Base-by-base conservation (phyloP, 495 filamentous ascomycete genomes). In the Aspergillus heteromorphus region DNA sequence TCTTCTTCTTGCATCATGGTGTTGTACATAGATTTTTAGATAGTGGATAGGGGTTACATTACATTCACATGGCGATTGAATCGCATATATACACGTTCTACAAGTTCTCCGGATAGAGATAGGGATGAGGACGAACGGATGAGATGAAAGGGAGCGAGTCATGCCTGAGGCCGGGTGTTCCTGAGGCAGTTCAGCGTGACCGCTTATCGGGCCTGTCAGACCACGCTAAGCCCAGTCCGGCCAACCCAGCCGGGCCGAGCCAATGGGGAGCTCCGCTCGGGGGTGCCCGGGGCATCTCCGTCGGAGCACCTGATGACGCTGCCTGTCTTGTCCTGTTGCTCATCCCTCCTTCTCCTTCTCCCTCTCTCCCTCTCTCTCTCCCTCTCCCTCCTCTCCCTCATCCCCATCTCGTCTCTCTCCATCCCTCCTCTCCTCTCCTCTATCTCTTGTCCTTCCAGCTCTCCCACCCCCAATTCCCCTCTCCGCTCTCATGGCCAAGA, bases 401-500 rank as follows among this genome's bases (percentile, higher is more conserved):
- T 11, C 40, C 19, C 29, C 55, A 41, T 38, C 34, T 11, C 29
- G 14, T 20, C 21, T 31, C 27, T 42, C 13, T 21, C 18, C 23
- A 4, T 36, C 38, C 18, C 30, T 49, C 48, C 23, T 17, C 18
- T 17, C 23, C 38, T 14, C 30, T 49, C 40, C 16, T 17, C 18
- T 23, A 17, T 13, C 29, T n/a, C 20, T 23, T 42, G 11, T 21
- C 45, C 38, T 18, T n/a, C 27, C 9, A 18, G 1, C 17, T 23
- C 18, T 36, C 41, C 47, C 30, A 41, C 25, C 14, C 14, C 41
- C 31, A 21, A 19, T 25, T 45, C 29, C 4, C 21, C 29, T 30
- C 36, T 45, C 49, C 34, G 7, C 16, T 40, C 53, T 27, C 29
- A 67, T 67, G 64, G 53, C 64, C 48, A 64, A 50, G 48, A 62